phyloP scores from a whole-genome alignment of 805 yeast species.

The Lachancea nothofagi region DNA sequence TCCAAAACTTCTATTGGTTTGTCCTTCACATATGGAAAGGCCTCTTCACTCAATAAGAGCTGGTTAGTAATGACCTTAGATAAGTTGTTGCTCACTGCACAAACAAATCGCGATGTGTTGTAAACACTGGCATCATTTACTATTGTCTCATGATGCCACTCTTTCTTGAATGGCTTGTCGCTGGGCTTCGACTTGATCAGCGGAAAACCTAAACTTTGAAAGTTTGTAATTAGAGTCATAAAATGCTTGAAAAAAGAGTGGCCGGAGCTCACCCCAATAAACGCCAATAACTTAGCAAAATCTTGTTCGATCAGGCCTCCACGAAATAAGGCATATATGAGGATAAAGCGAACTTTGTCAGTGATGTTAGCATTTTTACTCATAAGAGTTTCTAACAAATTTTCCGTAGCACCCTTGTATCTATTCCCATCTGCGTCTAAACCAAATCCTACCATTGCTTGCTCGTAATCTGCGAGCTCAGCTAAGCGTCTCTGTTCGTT shows the following conservation, averaged over 20 bases:
- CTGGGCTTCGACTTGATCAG: constrained; percentile 41
- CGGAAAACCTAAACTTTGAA: constrained; percentile 54
- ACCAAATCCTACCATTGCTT: constrained; percentile 71
- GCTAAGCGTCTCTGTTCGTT: constrained; percentile 57
- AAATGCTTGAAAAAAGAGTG: constrained; percentile 39
- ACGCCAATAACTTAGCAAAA: constrained; percentile 60
- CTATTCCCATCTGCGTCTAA: constrained; percentile 60
- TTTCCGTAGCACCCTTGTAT: constrained; percentile 54
- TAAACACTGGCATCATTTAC: constrained; percentile 36
- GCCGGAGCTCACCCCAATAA: constrained; percentile 39
- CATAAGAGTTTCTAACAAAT: constrained; percentile 50
- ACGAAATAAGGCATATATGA: constrained; percentile 71
- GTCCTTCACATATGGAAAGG: constrained; percentile 71
- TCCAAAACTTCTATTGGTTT: constrained; percentile 53
- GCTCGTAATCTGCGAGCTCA: constrained; percentile 80
- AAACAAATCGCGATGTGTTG: constrained; percentile 66
- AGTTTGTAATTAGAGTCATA: constrained; percentile 51
- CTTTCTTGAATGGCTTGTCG: constrained; percentile 42
- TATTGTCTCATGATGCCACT: constrained; percentile 49
- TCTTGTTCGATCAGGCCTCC: constrained; percentile 78
- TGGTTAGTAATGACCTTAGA: constrained; percentile 46
- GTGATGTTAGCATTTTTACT: constrained; percentile 45
- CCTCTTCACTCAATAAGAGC: constrained; percentile 44
- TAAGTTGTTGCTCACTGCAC: constrained; percentile 59
- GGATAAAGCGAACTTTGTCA: constrained; percentile 70